phyloP scores from a whole-genome alignment of 768 basidiomycete genomes.

The Amanita subjunquillea region DNA sequence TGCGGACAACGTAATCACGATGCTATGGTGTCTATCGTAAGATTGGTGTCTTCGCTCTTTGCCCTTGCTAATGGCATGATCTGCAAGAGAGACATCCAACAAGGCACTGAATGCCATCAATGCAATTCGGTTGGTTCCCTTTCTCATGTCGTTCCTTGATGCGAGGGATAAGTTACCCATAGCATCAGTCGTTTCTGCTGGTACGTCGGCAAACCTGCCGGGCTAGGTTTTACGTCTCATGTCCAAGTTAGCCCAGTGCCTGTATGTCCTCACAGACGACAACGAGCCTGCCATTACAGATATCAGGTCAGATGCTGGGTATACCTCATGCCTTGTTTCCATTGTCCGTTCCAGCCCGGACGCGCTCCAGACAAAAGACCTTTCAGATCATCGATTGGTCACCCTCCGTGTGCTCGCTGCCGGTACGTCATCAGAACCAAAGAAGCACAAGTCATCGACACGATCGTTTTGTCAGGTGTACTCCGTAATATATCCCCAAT shows the following conservation, averaged over 20 bases:
- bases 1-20: constrained; percentile 87
- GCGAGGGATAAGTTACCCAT: constrained; percentile 60
- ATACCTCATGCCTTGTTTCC: constrained; percentile 55
- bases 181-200: constrained; percentile 70
- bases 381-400: constrained; percentile 34
- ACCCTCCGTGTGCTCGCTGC: constrained; percentile 59
- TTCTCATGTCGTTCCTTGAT: constrained; percentile 84
- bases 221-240: not conserved
- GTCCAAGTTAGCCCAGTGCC: constrained; percentile 60
- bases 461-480: constrained; percentile 38
- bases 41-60: constrained; percentile 19
- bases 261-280: constrained; percentile 90
- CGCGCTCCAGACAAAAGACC: constrained; percentile 28
- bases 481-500: constrained; percentile 70
- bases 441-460: not conserved
- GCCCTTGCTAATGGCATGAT: constrained; percentile 14
- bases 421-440: constrained; percentile 31
- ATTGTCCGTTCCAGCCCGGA: constrained; percentile 34
- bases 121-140: constrained; percentile 64
- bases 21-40: constrained; percentile 92
- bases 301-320: constrained; percentile 47
- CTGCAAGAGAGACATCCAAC: constrained; percentile 77
- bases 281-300: constrained; percentile 68
- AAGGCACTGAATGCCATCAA: constrained; percentile 87
- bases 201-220: constrained; percentile 26